Percentiles rank a stretch among this genome's conserved stretches.
Conservation (phyloP, 1,139 yeast species). For the Hemisphaericaspora xylofermentans region DNA sequence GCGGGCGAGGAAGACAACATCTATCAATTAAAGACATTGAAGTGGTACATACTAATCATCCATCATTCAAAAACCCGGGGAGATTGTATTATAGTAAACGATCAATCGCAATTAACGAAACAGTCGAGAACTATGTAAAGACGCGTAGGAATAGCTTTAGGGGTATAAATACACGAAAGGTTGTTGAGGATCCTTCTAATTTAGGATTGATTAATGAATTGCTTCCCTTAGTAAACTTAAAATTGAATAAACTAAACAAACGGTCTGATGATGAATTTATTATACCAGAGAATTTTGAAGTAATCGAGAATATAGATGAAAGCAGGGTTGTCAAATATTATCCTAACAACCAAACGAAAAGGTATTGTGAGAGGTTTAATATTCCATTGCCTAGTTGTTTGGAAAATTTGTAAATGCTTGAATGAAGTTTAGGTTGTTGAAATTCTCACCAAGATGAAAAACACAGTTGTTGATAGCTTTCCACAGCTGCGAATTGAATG, state of each 20-base stretch:
- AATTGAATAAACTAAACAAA: constrained; percentile 16
- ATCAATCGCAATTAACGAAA: constrained; percentile 47
- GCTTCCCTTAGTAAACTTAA: constrained; percentile 21
- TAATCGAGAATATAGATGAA: constrained; percentile 29
- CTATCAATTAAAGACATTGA: constrained; percentile 43
- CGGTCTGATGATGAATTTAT: constrained; percentile 15
- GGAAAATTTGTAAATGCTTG: background rate
- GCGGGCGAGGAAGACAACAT: constrained; percentile 60
- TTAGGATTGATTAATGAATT: constrained; percentile 20
- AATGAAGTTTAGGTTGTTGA: no score
- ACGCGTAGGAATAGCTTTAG: constrained; percentile 14
- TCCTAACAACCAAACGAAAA: constrained; percentile 38
- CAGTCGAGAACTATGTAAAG: constrained; percentile 31
- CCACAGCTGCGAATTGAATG: no score
- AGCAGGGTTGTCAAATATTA: constrained; percentile 25
- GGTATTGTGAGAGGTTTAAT: constrained; percentile 28
- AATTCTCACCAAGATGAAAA: no score
- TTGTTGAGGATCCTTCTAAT: constrained; percentile 10
- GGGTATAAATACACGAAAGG: constrained; percentile 8
- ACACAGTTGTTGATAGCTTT: no score
- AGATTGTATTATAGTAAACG: constrained; percentile 43
- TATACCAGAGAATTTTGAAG: constrained; percentile 28
- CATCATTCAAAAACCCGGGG: constrained; percentile 18
- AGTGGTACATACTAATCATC: constrained; percentile 19
- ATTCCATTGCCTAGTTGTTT: constrained; percentile 10